These are phyloP conservation scores for Talaromyces liani DNA, from an alignment of 495 filamentous ascomycete species.

Conservation along the genomic window DNA sequence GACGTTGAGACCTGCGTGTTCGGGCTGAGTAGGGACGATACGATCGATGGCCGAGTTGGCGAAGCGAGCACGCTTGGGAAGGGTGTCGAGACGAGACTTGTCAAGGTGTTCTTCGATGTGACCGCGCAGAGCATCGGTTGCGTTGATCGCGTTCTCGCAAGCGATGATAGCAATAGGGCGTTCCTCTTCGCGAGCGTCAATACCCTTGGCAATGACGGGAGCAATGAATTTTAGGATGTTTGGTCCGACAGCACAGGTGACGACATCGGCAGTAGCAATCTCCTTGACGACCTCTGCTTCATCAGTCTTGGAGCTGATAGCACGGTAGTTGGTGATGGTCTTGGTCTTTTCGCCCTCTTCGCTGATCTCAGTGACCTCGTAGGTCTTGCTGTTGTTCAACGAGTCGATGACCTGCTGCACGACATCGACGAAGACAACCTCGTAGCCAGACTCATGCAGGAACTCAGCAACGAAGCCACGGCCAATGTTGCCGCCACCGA, in stretches of 20 bases:
- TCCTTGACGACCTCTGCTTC: constrained; percentile 73
- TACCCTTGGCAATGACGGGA: constrained; percentile 83
- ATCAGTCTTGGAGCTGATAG: constrained; percentile 86
- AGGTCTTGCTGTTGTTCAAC: constrained; percentile 65
- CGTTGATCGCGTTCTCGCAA: constrained; percentile 94
- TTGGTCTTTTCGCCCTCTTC: constrained; percentile 73
- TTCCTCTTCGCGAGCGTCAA: constrained; percentile 62
- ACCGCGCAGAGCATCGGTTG: constrained; percentile 73
- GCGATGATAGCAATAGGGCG: constrained; percentile 85
- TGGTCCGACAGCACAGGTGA: constrained; percentile 95
- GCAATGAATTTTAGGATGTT: constrained; percentile 95
- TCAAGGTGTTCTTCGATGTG: constrained; percentile 74
- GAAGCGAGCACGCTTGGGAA: constrained; percentile 65
- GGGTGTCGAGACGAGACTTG: constrained; percentile 47
- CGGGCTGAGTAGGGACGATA: constrained; percentile 84
- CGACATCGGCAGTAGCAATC: constrained; percentile 77
- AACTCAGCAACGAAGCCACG: constrained; percentile 64
- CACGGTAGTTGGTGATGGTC: constrained; percentile 85
- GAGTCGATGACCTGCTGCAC: constrained; percentile 68
- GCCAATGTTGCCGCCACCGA: constrained; percentile 89
- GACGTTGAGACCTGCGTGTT: constrained; percentile 75
- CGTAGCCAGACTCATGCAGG: constrained; percentile 68
- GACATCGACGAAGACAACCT: constrained; percentile 94
- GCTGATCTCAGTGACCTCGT: constrained; percentile 90
- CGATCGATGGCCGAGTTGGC: constrained; percentile 98